Evolutionary conservation across 1,139 yeast species (phyloP), one percentile per base, ranked within the genome.

Genomic region (Zygotorulaspora mrakii): DNA sequence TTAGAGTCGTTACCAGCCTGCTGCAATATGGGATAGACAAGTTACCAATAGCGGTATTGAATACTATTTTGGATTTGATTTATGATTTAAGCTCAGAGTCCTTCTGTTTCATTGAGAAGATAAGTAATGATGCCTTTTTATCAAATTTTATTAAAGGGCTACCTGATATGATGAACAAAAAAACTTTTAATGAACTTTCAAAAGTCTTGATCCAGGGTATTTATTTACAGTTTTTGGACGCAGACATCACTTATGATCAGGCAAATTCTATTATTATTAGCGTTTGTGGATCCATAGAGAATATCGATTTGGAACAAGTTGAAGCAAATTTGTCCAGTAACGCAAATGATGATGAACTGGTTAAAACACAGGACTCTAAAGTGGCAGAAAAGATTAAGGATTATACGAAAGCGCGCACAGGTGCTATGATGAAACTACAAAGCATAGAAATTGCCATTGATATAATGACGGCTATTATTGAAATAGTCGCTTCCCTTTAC

Each of bases 401-500:
- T 31, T 63, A 66, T 17, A 64, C 67, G 5, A 74, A 70, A 28
- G 67, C 65, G 21, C 62, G 68, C 38, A 61, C 66, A 7, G 61
- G 59, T 12, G 79, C 85, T 5, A 73, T 77, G 50, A 65, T 74
- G 30, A 71, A 76, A 35, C 63, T 82, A 33, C 80, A 78, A 57
- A 72, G 83, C 3, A 67, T 84, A 22, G 95, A 86, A 53, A 71
- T 81, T 1, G 70, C 83, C 0, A 65, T 88, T 27, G 96, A 89
- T 57, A 63, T 89, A 25, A 68, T 85, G 23, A 79, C 96, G 1
- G 81, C 91, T 1, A 67, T 81, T 5, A 74, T 85, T 52, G 96
- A 89, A 52, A 64, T 69, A 11, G 58, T 80, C 38, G 69, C 69
- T n/a, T 39, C 59, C 4, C 36, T 51, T n/a, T 35, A 42, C 30